These are phyloP conservation scores for Aspergillus chevalieri DNA, from an alignment of 2,329 filamentous ascomycete species.

Conservation along the genomic window DNA sequence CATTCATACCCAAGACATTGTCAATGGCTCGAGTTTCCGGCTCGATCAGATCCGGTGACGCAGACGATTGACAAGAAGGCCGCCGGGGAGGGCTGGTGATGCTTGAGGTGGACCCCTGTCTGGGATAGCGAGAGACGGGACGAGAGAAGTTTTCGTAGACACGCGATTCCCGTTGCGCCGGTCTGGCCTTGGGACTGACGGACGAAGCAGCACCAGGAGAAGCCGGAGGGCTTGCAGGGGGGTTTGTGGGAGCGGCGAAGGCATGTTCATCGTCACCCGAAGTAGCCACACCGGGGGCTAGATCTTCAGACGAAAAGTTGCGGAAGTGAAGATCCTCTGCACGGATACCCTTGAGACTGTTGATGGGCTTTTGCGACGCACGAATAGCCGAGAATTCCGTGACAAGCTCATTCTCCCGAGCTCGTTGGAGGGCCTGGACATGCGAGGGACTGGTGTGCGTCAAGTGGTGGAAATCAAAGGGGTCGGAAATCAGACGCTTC, in stretches of 20 bases:
- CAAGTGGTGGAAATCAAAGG: conserved; percentile 60
- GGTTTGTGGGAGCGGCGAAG: neutral
- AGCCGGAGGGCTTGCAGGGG: conserved; percentile 24
- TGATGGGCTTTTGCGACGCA: conserved; percentile 46
- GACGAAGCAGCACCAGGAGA: conserved; percentile 23
- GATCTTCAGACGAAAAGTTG: conserved; percentile 28
- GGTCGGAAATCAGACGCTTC: conserved; percentile 53
- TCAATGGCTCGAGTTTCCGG: conserved; percentile 36
- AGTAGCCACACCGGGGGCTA: conserved; percentile 17
- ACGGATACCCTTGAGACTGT: conserved; percentile 48
- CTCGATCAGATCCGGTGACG: conserved; percentile 26
- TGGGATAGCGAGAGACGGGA: conserved; percentile 40
- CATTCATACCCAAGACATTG: conserved; percentile 32
- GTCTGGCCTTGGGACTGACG: conserved; percentile 17
- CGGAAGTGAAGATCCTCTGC: conserved; percentile 42
- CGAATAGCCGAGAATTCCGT: conserved; percentile 50
- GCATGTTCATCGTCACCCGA: conserved; percentile 16
- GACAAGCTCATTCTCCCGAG: conserved; percentile 47
- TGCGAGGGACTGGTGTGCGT: conserved; percentile 54
- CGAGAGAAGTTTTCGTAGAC: conserved; percentile 51
- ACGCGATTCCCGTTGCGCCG: conserved; percentile 28
- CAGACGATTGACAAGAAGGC: conserved; percentile 28
- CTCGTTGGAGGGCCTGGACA: conserved; percentile 47
- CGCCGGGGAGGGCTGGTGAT: conserved; percentile 18
- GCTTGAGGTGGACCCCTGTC: conserved; percentile 31